Evolutionary conservation across 306 rosid species (phyloP), one percentile per base, ranked within the genome.

Genomic region (Comarum palustre): DNA sequence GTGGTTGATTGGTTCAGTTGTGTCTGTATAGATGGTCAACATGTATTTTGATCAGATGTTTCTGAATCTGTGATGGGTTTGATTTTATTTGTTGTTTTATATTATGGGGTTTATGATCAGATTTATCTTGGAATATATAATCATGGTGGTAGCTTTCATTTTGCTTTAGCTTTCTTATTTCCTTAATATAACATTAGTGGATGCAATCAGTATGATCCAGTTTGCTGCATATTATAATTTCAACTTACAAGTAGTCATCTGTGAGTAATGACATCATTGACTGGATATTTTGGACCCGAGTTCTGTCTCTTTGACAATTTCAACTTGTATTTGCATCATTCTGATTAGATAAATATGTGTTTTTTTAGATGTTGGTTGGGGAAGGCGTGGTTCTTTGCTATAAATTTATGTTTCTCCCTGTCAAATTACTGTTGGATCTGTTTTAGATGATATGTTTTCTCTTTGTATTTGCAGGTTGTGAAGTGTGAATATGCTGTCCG

Each of bases 401-500:
- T 38, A 55, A 31, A 0, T 52, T 52, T 36, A 34, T 70, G 45
- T 41, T 39, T 39, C 25, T 38, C 51, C 16, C 38, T 15, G 27
- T 24, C 51, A 51, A 51, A 51, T 48, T 55, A 41, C 4, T 43
- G 54, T 42, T 24, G 45, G 14, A 15, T 67, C 3, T 22, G 38
- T n/a, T 65, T 72, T 38, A 67, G 31, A 60, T 51, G 14, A 13
- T 12, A 1, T 60, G 42, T 61, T 34, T 31, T 61, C 9, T 58
- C 17, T 55, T 4, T 58, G 38, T 17, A 50, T 79, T 48, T 63
- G n/a, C 79, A 94, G 99, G 92, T 94, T 86, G 75, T 91, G 84
- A 79, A 86, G 67, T 90, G 97, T 73, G 93, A 94, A 87, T 94
- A 94, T 82, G 97, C 99, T 77, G 97, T 94, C 60, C 90, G 97